These are phyloP conservation scores for Leucoagaricus sp. DNA, from an alignment of 1,284 basidiomycete species.

Conservation along the genomic window DNA sequence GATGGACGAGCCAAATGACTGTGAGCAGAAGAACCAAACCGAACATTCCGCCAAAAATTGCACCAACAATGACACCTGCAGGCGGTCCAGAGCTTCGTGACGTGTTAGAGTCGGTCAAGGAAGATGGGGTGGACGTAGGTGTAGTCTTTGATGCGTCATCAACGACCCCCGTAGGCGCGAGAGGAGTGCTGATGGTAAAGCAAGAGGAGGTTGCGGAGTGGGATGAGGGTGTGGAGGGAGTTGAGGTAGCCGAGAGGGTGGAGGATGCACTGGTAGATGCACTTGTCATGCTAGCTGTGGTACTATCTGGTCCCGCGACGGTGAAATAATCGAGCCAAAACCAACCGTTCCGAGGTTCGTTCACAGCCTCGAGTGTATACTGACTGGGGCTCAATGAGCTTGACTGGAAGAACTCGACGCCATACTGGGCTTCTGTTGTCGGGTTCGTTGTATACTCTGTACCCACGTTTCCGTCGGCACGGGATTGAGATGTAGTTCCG, in stretches of 20 bases:
- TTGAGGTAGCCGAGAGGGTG: background rate
- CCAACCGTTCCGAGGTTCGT: constrained; percentile 4
- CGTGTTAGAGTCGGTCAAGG: background rate
- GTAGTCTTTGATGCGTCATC: no score
- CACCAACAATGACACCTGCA: constrained; percentile 2
- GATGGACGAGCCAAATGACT: constrained; percentile 1
- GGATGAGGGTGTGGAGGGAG: background rate
- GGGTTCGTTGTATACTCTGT: background rate
- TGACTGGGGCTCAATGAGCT: constrained; percentile 11
- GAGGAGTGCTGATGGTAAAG: background rate
- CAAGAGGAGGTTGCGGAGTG: background rate
- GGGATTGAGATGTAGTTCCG: constrained; percentile 16
- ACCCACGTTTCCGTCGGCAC: constrained; percentile 13
- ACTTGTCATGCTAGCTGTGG: background rate
- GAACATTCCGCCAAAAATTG: background rate
- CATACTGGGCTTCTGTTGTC: constrained; percentile 10
- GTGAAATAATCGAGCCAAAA: constrained; percentile 21
- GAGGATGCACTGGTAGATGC: background rate
- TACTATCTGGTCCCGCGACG: background rate
- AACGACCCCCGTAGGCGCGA: background rate
- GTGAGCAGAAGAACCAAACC: background rate
- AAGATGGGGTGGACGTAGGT: background rate
- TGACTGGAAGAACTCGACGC: constrained; percentile 20
- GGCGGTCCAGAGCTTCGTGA: background rate
- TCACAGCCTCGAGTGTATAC: constrained; percentile 21